Evolutionary conservation across 306 rosid genomes (phyloP), one percentile per base, ranked within the genome.

Genomic region (Myrica gale): DNA sequence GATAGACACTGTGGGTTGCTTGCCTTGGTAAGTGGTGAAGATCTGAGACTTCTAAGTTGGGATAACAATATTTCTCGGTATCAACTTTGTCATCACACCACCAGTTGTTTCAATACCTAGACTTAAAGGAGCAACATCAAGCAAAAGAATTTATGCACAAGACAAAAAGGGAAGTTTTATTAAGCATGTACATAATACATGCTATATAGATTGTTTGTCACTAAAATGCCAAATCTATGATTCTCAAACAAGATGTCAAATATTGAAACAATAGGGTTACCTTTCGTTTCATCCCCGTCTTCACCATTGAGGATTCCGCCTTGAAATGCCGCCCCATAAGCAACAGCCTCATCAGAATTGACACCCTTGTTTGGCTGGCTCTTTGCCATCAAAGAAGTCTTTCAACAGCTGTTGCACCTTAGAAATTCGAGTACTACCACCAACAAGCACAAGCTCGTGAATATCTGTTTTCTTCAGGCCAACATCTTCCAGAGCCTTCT

Each of bases 301-400:
- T 82, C 81, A 10, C 86, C 86, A 9, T 69, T 50, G 37, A 77
- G 57, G 50, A 85, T 82, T 5, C 82, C 85, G 7, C 85, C 89
- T 61, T 83, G 89, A 7, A 80, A 87, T 0, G 89, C 79, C 5
- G 82, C 81, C 0, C 85, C 87, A 52, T 77, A 82, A 3, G 87
- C 85, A 11, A 84, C 85, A 3, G 88, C 88, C 73, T 84, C 88
- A 9, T 84, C 88, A 0, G 85, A 85, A 60, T 84, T 84, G 3
- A 84, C 81, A 61, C 85, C 81, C 74, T 81, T 84, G 77, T 83
- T 81, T 0, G 81, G 83, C 39, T 0, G 81, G 83, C 39, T 84
- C 85, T 65, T 84, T 84, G 16, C 88, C 81, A 9, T 84, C 74
- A 55, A 84, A 79, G 68, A 81, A 81, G 17, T 84, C 85, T 69